Conservation (phyloP, 176 grass and related monocot genomes). For the Avena insularis region DNA sequence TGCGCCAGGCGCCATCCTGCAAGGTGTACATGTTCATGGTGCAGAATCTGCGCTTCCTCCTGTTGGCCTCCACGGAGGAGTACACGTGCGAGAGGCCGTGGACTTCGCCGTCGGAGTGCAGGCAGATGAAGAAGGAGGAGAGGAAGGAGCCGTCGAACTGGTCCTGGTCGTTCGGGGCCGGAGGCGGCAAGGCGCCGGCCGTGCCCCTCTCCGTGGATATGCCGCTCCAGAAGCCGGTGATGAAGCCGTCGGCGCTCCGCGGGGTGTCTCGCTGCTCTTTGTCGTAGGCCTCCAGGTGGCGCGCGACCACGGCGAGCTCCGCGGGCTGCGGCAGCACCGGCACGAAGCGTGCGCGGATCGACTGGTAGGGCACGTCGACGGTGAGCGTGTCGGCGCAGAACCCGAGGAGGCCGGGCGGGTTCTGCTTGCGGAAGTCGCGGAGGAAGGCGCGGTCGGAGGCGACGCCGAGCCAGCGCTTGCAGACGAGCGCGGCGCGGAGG, state of each 20-base stretch:
- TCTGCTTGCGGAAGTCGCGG: not conserved
- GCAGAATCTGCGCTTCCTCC: not conserved
- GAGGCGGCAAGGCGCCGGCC: not conserved
- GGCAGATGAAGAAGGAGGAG: not conserved
- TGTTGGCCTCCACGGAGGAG: not conserved
- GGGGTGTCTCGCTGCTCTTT: not conserved
- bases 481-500: not conserved
- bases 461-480: slow-evolving; percentile 9
- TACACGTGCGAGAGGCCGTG: not conserved
- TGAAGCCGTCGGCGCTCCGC: not conserved
- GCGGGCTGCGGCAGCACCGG: not conserved
- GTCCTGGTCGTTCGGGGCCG: not conserved
- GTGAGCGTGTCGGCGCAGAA: not conserved
- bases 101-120: not conserved
- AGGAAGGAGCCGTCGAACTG: not conserved
- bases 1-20: not conserved
- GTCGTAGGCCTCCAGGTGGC: not conserved
- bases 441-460: not conserved
- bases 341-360: not conserved
- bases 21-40: not conserved
- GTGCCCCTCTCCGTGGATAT: not conserved
- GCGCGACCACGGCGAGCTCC: not conserved
- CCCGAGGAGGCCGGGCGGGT: not conserved
- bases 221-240: not conserved
- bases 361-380: not conserved